Percentiles rank a stretch among this genome's conserved stretches.
phyloP scores from a whole-genome alignment of 1,139 yeast species.

The Pichia sorboxylosa region DNA sequence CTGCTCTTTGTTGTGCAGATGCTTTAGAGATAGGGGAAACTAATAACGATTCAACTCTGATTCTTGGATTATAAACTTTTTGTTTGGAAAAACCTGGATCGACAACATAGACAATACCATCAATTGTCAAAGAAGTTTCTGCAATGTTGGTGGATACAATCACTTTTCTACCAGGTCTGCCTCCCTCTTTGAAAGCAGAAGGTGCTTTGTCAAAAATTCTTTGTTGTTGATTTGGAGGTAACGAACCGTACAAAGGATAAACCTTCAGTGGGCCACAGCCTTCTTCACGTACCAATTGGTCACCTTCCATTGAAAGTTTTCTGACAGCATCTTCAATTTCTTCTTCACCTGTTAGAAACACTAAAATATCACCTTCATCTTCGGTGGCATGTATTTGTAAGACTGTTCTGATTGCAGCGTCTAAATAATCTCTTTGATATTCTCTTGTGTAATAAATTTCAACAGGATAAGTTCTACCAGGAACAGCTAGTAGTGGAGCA shows the following conservation, averaged over 20 bases:
- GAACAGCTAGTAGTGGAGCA: slow-evolving; percentile 92
- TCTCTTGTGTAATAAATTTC: slow-evolving; percentile 96
- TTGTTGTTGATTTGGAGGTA: slow-evolving; percentile 93
- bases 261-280: slow-evolving; percentile 82
- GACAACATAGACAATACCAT: slow-evolving; percentile 92
- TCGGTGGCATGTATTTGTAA: slow-evolving; percentile 95
- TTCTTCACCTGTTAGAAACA: slow-evolving; percentile 94
- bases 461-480: slow-evolving; percentile 96
- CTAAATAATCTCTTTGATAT: slow-evolving; percentile 87
- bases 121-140: slow-evolving; percentile 94
- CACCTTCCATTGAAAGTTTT: slow-evolving; percentile 77
- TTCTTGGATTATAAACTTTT: slow-evolving; percentile 92
- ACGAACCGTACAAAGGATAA: slow-evolving; percentile 88
- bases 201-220: slow-evolving; percentile 89
- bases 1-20: slow-evolving; percentile 96
- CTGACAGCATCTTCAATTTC: slow-evolving; percentile 96
- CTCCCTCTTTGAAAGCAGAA: slow-evolving; percentile 44
- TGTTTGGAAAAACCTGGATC: slow-evolving; percentile 97
- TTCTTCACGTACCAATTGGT: slow-evolving; percentile 77
- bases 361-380: slow-evolving; percentile 80
- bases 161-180: slow-evolving; percentile 87
- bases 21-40: slow-evolving; percentile 97
- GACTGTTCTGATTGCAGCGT: slow-evolving; percentile 89
- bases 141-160: slow-evolving; percentile 95
- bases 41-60: slow-evolving; percentile 84